Evolutionary conservation across 2,329 filamentous ascomycete genomes (phyloP), one percentile per base, ranked within the genome.

Genomic region (Fonsecaea erecta): DNA sequence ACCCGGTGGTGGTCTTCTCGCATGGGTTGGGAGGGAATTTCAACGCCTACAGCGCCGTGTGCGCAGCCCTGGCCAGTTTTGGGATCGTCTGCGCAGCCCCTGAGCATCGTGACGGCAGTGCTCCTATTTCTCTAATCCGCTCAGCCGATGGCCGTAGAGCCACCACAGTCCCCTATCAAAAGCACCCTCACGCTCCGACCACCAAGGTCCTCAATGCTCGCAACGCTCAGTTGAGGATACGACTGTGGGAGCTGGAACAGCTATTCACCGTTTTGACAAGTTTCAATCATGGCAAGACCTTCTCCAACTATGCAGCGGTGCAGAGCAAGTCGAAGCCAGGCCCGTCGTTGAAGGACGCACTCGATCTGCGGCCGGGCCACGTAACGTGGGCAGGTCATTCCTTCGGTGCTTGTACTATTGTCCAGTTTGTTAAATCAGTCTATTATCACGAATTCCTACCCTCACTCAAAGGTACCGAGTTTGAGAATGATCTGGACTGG

Each of bases 1-100:
- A 91, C 89, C 92, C 92, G 0, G 90, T 92, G 0, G 88, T 92
- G 80, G 82, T 96, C 68, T 96, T 96, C 77, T 95, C 91, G 1
- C 92, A 96, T 74, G 92, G 92, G 0, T 82, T 96, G 1, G 92
- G 90, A 40, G 92, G 92, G 40, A 89, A 86, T 65, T 85, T 91
- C 70, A 95, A 95, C 73, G 87, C 91, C 11, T 96, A 96, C 79
- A 94, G 91, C n/a, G 89, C 93, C 73, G 79, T 96, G 26, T 89
- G 85, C 18, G 90, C 90, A 16, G 91, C 90, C 0, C 79, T 96
- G 30, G 90, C 92, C 3, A 92, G 90, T 21, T 88, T 95, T 73
- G 92, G 92, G 46, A 83, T 93, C 24, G 86, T 95, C 7, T 91
- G 96, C 1, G 80, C 94, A 60, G 92, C 91, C 63, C 87, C 91